Conservation (phyloP, 139 green algal species). For the Ulvella scutata region DNA sequence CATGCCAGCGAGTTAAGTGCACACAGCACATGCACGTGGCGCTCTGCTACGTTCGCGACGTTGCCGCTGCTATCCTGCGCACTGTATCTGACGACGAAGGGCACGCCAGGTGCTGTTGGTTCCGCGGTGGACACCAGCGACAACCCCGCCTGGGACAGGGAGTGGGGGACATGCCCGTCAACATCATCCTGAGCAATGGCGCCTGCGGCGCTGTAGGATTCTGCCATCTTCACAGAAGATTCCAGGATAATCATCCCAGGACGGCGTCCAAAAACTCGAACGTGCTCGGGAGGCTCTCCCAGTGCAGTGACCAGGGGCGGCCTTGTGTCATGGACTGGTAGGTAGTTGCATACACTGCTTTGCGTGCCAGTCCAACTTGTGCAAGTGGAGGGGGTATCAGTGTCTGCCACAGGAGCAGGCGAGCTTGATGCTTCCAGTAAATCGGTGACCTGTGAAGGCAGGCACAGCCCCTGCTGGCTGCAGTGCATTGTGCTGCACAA, state of each 20-base stretch:
- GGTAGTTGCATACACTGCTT: neutral
- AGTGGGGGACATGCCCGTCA: neutral
- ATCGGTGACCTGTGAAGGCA: neutral
- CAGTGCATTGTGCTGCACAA: neutral
- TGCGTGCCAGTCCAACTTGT: too few species aligned
- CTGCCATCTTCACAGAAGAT: neutral
- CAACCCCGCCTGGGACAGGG: neutral
- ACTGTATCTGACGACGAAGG: constrained; percentile 20
- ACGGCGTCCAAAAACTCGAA: neutral
- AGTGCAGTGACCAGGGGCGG: neutral
- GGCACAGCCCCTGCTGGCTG: neutral
- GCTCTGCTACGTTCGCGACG: constrained; percentile 3
- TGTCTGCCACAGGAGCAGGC: too few species aligned
- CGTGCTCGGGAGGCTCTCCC: neutral
- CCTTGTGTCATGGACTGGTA: neutral
- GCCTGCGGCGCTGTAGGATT: neutral
- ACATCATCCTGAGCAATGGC: neutral
- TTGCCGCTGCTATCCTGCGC: constrained; percentile 19
- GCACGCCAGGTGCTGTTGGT: constrained; percentile 9
- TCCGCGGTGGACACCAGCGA: neutral
- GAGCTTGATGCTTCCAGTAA: neutral
- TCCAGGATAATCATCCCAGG: neutral
- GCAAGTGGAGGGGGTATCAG: too few species aligned
- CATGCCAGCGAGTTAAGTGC: neutral
- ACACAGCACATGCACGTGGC: constrained; percentile 22